Evolutionary conservation across 2,329 filamentous ascomycete species (phyloP).

Genomic region (Periconia sp.): DNA sequence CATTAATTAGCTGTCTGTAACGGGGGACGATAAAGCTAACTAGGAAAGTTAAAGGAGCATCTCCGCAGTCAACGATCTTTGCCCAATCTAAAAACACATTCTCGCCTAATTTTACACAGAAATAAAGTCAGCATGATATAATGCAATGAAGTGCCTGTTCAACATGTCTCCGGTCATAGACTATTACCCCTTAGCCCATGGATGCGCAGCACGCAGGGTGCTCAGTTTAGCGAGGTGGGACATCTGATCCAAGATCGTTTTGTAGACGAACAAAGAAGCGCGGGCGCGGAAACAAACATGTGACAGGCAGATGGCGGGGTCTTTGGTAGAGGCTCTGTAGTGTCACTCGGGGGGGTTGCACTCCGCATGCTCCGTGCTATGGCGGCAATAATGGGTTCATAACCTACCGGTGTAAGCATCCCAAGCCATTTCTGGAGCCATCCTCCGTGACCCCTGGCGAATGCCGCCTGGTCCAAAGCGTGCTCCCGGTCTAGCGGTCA

Average conservation of each 20-base stretch:
- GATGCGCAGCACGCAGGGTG: too few relatives aligned
- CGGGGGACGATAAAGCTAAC: conserved; percentile 31
- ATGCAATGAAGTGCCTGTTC: too few relatives aligned
- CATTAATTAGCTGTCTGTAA: neutral
- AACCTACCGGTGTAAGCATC: conserved; percentile 56
- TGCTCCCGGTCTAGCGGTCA: conserved; percentile 60
- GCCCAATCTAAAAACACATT: conserved; percentile 57
- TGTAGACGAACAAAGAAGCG: neutral
- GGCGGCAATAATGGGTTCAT: too few relatives aligned
- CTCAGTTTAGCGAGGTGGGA: too few relatives aligned
- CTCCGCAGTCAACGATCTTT: conserved; percentile 62
- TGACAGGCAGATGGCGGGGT: too few relatives aligned
- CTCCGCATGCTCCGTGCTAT: too few relatives aligned
- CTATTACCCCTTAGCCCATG: too few relatives aligned
- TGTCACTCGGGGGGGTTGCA: too few relatives aligned
- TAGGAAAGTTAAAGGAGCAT: conserved; percentile 58
- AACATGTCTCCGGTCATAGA: too few relatives aligned
- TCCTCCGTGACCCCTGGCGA: conserved; percentile 56
- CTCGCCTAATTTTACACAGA: conserved; percentile 27
- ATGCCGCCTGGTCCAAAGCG: conserved; percentile 61
- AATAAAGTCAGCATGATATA: neutral
- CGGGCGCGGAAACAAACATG: neutral
- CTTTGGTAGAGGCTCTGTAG: too few relatives aligned
- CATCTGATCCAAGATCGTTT: too few relatives aligned
- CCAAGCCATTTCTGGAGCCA: conserved; percentile 50